phyloP scores from a whole-genome alignment of 441 rosid species.

The Populus hybrid region DNA sequence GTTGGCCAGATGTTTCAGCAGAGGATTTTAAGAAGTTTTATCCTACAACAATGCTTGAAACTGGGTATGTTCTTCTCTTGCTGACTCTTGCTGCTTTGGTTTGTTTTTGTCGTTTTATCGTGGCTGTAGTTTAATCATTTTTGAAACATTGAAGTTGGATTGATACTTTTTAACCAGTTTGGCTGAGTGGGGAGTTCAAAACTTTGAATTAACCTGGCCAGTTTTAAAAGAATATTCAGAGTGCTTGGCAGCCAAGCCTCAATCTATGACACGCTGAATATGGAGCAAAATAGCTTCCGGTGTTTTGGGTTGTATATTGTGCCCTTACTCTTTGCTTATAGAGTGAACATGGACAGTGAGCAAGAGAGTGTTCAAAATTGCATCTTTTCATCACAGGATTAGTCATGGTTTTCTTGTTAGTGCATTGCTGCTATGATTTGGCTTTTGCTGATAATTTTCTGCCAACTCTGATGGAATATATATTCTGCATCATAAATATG shows the following conservation, averaged over 20 bases:
- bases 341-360: neutral
- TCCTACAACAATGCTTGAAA: slow-evolving; percentile 94
- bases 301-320: neutral
- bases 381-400: neutral
- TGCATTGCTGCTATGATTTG: neutral
- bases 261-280: neutral
- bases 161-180: neutral
- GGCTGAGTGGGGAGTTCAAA: neutral
- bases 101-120: neutral
- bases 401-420: neutral
- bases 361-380: neutral
- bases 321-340: neutral
- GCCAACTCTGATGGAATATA: neutral
- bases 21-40: slow-evolving; percentile 79
- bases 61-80: slow-evolving; percentile 59
- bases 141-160: neutral
- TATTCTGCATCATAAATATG: neutral
- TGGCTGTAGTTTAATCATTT: slow-evolving; percentile 17
- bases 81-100: slow-evolving; percentile 14
- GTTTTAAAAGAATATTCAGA: neutral
- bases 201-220: neutral
- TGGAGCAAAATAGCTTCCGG: neutral
- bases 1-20: slow-evolving; percentile 90
- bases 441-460: neutral
- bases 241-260: neutral